Conservation (phyloP, 352 stramenopile species). For the Blastocystis sp. region DNA sequence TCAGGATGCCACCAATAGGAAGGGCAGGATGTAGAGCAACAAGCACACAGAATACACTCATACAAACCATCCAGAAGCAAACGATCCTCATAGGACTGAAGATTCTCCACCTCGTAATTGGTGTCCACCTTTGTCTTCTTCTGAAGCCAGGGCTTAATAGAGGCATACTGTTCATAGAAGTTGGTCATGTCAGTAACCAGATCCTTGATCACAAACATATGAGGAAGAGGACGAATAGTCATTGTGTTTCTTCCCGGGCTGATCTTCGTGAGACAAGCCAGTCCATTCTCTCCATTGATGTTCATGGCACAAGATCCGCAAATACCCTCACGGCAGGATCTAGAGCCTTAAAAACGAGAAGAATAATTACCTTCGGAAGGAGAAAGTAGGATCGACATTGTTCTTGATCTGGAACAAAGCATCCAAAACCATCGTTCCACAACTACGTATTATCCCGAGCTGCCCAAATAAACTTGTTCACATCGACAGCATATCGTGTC, state of each 20-base stretch:
- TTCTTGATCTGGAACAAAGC: slow-evolving; percentile 99
- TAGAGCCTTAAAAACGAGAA: slow-evolving; percentile 52
- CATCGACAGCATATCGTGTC: slow-evolving; percentile 89
- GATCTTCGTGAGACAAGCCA: slow-evolving; percentile 94
- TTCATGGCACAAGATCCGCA: slow-evolving; percentile 99
- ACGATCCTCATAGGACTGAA: slow-evolving; percentile 81
- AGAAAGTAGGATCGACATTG: slow-evolving; percentile 93
- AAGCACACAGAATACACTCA: slow-evolving; percentile 99
- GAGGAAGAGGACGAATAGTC: slow-evolving; percentile 89
- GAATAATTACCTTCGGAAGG: slow-evolving; percentile 80
- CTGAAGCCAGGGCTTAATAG: too few relatives aligned
- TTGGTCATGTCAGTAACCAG: slow-evolving; percentile 95
- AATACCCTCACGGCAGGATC: slow-evolving; percentile 95
- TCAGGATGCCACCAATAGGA: slow-evolving; percentile 97
- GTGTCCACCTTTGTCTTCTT: slow-evolving; percentile 77
- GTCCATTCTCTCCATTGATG: slow-evolving; percentile 94
- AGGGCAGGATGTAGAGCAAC: slow-evolving; percentile 93
- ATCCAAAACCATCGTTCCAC: slow-evolving; percentile 96
- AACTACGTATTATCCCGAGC: slow-evolving; percentile 67
- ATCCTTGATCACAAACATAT: slow-evolving; percentile 99
- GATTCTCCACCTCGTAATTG: slow-evolving; percentile 66
- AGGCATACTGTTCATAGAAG: too few relatives aligned
- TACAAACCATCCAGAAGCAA: slow-evolving; percentile 99
- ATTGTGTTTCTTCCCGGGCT: slow-evolving; percentile 70
- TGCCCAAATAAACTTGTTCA: slow-evolving; percentile 79